Conservation (phyloP, 129 eudicot species). For the Saussurea involucrata region DNA sequence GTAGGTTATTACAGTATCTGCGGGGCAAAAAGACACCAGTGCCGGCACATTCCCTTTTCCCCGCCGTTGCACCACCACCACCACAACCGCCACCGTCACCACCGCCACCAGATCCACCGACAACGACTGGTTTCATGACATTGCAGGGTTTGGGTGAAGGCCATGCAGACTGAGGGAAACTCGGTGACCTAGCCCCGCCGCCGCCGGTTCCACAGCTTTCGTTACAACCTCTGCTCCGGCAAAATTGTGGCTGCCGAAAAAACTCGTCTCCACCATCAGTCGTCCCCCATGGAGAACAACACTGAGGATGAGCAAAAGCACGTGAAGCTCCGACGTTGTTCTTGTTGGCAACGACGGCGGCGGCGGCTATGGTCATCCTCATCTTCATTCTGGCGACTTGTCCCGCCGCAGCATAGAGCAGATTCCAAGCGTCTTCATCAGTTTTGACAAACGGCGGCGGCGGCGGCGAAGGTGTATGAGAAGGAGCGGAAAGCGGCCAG, state of each 20-base stretch:
- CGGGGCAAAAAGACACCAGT: constrained; percentile 84
- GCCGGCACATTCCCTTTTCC: constrained; percentile 54
- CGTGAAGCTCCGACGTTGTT: constrained; percentile 2
- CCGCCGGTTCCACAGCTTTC: not conserved
- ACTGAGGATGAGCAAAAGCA: constrained; percentile 1
- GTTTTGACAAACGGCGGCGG: constrained; percentile 22
- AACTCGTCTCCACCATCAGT: constrained; percentile 11
- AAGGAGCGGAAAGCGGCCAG: constrained; percentile 36
- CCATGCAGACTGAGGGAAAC: constrained; percentile 39
- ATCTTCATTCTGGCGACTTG: constrained; percentile 47
- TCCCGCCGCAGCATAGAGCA: constrained; percentile 47
- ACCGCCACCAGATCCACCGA: constrained; percentile 21
- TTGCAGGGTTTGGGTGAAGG: constrained; percentile 13
- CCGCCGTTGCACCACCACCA: not conserved
- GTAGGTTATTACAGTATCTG: constrained; percentile 18
- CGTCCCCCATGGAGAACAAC: not conserved
- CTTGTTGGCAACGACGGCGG: not conserved
- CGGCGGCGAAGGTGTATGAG: constrained; percentile 38
- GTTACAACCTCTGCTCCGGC: constrained; percentile 8
- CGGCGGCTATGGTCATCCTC: constrained; percentile 3
- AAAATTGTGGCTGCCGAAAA: constrained; percentile 22
- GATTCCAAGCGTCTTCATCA: constrained; percentile 41
- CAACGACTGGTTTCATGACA: constrained; percentile 1
- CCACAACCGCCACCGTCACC: constrained; percentile 5
- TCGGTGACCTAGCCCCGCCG: constrained; percentile 14